These are phyloP conservation scores for Botryotinia narcissicola DNA, from an alignment of 2,329 filamentous ascomycete species.

Conservation along the genomic window DNA sequence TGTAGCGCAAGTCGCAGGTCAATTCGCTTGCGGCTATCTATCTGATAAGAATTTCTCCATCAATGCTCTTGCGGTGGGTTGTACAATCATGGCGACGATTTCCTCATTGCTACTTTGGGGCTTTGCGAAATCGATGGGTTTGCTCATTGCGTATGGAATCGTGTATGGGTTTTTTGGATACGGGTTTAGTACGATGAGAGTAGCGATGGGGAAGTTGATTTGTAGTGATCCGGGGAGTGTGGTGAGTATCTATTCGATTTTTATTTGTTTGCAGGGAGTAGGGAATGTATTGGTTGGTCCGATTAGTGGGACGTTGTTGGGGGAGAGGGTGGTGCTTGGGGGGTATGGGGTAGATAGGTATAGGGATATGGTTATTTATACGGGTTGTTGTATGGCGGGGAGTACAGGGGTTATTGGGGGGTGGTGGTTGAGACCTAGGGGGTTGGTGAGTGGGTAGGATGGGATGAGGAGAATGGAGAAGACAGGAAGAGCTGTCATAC, in stretches of 20 bases:
- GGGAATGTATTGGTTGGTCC: not conserved
- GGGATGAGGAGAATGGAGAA: not conserved
- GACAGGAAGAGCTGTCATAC: not conserved
- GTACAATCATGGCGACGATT: not conserved
- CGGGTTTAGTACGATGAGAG: not conserved
- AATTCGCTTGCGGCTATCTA: not conserved
- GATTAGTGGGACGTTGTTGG: not conserved
- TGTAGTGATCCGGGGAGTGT: not conserved
- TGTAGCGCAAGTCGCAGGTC: not conserved
- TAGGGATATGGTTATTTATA: conserved; percentile 29
- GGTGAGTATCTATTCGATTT: not conserved
- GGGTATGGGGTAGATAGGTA: conserved; percentile 28
- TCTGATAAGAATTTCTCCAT: not conserved
- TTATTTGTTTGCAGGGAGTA: not conserved
- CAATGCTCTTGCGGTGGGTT: not conserved
- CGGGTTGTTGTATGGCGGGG: conserved; percentile 4
- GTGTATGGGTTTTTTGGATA: not conserved
- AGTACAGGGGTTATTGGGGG: conserved; percentile 27
- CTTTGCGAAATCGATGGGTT: not conserved
- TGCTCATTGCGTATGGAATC: not conserved
- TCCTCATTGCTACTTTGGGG: not conserved
- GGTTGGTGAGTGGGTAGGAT: not conserved
- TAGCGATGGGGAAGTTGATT: not conserved
- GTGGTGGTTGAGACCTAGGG: conserved; percentile 22
- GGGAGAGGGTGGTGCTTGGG: not conserved